Evolutionary conservation across 202 grass and related monocot species (phyloP).

Genomic region (Eragrostis tef): DNA sequence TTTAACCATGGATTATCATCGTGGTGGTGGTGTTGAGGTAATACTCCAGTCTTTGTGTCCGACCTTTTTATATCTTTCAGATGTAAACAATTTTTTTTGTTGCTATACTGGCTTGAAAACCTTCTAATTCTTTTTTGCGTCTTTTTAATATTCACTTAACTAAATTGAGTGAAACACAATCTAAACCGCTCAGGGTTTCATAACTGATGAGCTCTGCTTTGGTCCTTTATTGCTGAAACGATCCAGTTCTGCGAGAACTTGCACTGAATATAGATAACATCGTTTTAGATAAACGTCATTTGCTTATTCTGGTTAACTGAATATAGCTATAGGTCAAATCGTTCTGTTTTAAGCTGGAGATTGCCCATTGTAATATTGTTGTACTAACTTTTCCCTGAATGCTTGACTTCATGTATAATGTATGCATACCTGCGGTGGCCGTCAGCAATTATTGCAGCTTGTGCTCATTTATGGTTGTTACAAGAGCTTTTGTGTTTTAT

Average conservation of each 20-base stretch:
- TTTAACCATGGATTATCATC: slow-evolving; percentile 89
- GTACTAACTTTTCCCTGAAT: not conserved
- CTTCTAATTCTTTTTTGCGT: slow-evolving; percentile 10
- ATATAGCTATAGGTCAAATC: too few species aligned
- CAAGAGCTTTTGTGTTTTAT: not conserved
- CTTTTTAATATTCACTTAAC: not conserved
- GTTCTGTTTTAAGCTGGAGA: too few species aligned
- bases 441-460: not conserved
- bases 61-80: slow-evolving; percentile 11
- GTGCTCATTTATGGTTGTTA: slow-evolving; percentile 2
- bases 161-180: slow-evolving; percentile 7
- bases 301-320: slow-evolving; percentile 6
- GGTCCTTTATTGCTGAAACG: not conserved
- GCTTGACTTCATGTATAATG: not conserved
- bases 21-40: slow-evolving; percentile 74
- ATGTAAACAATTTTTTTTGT: not conserved
- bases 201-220: not conserved
- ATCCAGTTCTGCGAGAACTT: not conserved
- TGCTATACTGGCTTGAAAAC: not conserved
- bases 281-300: not conserved
- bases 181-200: slow-evolving; percentile 7
- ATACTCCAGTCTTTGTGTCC: slow-evolving; percentile 7
- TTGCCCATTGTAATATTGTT: not conserved
- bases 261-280: not conserved
- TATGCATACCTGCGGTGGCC: not conserved